phyloP scores from a whole-genome alignment of 768 basidiomycete genomes.

The Russula earlei region DNA sequence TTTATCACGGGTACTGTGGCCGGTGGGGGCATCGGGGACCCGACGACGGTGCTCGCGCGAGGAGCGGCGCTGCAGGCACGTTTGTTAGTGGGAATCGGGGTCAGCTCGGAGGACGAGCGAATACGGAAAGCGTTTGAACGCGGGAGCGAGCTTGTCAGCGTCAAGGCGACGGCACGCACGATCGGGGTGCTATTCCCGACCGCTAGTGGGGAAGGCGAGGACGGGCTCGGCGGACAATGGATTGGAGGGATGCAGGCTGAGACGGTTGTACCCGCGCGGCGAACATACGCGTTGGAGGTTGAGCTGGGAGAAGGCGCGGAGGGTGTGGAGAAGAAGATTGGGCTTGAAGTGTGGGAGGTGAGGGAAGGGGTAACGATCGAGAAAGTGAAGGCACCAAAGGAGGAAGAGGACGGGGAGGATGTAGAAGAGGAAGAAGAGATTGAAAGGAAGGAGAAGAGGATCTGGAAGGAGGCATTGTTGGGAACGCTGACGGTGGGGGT shows the following conservation, averaged over 20 bases:
- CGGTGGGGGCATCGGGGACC: slow-evolving; percentile 67
- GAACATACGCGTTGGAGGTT: slow-evolving; percentile 51
- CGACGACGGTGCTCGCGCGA: slow-evolving; percentile 65
- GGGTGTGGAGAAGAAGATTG: slow-evolving; percentile 34
- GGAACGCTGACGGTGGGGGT: slow-evolving; percentile 29
- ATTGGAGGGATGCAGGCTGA: slow-evolving; percentile 59
- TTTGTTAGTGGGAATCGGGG: slow-evolving; percentile 40
- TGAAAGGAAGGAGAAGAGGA: slow-evolving; percentile 53
- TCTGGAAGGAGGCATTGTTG: slow-evolving; percentile 46
- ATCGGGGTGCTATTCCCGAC: slow-evolving; percentile 61
- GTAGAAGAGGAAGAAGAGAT: slow-evolving; percentile 45
- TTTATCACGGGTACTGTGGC: slow-evolving; percentile 58
- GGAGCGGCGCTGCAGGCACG: slow-evolving; percentile 73
- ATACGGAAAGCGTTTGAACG: slow-evolving; percentile 41
- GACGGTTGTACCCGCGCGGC: slow-evolving; percentile 60
- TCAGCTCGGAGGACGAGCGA: slow-evolving; percentile 40
- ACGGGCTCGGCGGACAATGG: slow-evolving; percentile 51
- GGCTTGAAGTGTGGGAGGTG: slow-evolving; percentile 72
- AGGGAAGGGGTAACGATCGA: slow-evolving; percentile 58
- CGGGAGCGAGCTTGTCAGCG: slow-evolving; percentile 33
- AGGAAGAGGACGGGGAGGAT: slow-evolving; percentile 38
- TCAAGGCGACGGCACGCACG: slow-evolving; percentile 50
- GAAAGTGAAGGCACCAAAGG: slow-evolving; percentile 39
- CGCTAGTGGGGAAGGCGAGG: slow-evolving; percentile 25
- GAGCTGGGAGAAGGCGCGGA: slow-evolving; percentile 34